Evolutionary conservation across 306 rosid species (phyloP), one percentile per base, ranked within the genome.

Genomic region (Corylus americana): DNA sequence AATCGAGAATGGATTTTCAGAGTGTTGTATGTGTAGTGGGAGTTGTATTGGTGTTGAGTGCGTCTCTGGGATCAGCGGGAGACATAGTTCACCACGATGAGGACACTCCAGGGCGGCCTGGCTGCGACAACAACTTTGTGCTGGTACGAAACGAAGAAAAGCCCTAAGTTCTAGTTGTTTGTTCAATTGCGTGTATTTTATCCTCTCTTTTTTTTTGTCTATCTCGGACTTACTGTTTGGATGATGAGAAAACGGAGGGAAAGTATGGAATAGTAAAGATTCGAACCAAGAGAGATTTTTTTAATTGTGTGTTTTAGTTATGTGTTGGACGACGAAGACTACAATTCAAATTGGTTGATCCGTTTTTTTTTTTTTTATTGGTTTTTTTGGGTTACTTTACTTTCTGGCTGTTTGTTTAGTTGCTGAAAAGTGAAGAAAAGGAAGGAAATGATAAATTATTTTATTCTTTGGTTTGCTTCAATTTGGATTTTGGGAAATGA

Each of bases 31-130:
- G 76, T 57, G 18, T 81, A 49, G 85, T 82, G 73, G 18, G 74
- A 18, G 77, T 49, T 69, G 87, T 88, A 62, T 66, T 89, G 66
- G 42, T 87, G 58, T 78, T 91, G 73, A 45, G 77, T 54, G 11
- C 84, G 48, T 78, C 88, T 74, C 31, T 88, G 80, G 92, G 78
- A 68, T 84, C 91, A 12, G 96, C 92, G 79, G 98, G 98, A 35
- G 99, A 95, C 71, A 93, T 95, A 74, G 99, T 95, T 77, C 99
- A 95, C 77, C 96, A 82, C 55, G 99, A 95, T 70, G 67, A 86
- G 83, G 66, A 87, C 71, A 91, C 99, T 78, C 99, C 99, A 0
- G 82, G 73, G 74, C 84, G 93, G 59, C 98, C 98, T 83, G 98
- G 99, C 22, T 95, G 99, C 74, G 90, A 89, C 1, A 95, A 95